These are phyloP conservation scores for Malus hybrid DNA, from an alignment of 331 rosid species.

Conservation along the genomic window DNA sequence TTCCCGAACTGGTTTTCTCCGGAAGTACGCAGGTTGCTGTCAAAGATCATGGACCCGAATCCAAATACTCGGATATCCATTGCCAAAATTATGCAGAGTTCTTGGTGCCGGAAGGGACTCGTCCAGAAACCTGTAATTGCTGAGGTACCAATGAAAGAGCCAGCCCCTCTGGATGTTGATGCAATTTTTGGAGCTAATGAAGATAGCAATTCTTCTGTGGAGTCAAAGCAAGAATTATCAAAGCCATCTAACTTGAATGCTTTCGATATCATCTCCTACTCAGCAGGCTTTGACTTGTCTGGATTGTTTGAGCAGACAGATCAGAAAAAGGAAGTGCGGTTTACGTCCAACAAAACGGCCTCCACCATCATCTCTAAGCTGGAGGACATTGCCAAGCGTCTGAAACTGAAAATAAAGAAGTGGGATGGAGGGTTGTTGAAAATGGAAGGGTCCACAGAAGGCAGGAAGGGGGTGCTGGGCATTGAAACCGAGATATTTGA, in stretches of 20 bases:
- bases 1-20: slow-evolving; percentile 86
- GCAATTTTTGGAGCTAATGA: slow-evolving; percentile 36
- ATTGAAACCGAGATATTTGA: slow-evolving; percentile 80
- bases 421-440: slow-evolving; percentile 64
- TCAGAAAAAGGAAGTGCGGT: slow-evolving; percentile 58
- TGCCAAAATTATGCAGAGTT: slow-evolving; percentile 50
- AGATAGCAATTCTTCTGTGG: slow-evolving; percentile 28
- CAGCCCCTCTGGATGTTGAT: slow-evolving; percentile 32
- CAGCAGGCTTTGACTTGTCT: slow-evolving; percentile 79
- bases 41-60: slow-evolving; percentile 71
- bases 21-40: slow-evolving; percentile 56
- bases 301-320: slow-evolving; percentile 62
- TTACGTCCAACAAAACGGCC: slow-evolving; percentile 57
- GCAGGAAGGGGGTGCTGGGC: slow-evolving; percentile 68
- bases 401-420: slow-evolving; percentile 61
- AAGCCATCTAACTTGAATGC: slow-evolving; percentile 69
- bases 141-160: slow-evolving; percentile 24
- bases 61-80: slow-evolving; percentile 66
- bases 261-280: slow-evolving; percentile 82
- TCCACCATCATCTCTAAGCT: slow-evolving; percentile 57
- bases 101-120: slow-evolving; percentile 72
- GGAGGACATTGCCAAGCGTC: slow-evolving; percentile 57
- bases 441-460: slow-evolving; percentile 61
- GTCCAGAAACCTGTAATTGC: slow-evolving; percentile 18
- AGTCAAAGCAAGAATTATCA: slow-evolving; percentile 41